These are phyloP conservation scores for Metschnikowia rubicola DNA, from an alignment of 805 yeast genomes.

Conservation along the genomic window DNA sequence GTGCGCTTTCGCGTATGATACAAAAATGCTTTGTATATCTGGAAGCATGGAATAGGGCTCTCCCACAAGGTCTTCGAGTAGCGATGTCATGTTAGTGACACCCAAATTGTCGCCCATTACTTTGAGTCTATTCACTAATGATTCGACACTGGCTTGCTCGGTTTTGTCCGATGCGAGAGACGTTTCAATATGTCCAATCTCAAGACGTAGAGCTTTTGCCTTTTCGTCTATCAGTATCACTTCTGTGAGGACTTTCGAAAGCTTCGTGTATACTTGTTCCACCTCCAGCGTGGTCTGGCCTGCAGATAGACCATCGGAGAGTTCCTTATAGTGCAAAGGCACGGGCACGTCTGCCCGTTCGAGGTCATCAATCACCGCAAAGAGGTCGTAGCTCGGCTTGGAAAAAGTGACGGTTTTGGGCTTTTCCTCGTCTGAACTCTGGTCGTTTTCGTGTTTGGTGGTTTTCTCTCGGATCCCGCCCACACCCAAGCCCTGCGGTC, in stretches of 20 bases:
- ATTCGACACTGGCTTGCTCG: neutral
- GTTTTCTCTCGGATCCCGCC: conserved; percentile 54
- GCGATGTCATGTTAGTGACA: neutral
- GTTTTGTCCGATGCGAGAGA: conserved; percentile 1
- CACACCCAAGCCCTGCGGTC: conserved; percentile 71
- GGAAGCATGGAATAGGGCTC: conserved; percentile 3
- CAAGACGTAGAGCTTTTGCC: neutral
- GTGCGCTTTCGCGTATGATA: conserved; percentile 3
- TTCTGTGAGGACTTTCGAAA: conserved; percentile 17
- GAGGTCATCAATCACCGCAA: conserved; percentile 33
- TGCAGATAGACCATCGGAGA: conserved; percentile 24
- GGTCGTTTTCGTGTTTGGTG: conserved; percentile 8
- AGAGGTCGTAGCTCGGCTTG: conserved; percentile 25
- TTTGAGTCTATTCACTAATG: neutral
- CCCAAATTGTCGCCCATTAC: neutral
- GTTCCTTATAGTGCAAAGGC: conserved; percentile 33
- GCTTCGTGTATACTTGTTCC: conserved; percentile 11
- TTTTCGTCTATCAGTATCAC: conserved; percentile 13
- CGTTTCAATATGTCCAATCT: conserved; percentile 2
- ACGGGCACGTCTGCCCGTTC: conserved; percentile 33
- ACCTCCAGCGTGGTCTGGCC: conserved; percentile 8
- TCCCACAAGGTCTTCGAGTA: conserved; percentile 5
- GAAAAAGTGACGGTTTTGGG: conserved; percentile 17
- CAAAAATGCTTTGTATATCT: conserved; percentile 5
- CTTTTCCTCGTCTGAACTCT: conserved; percentile 1